phyloP scores from a whole-genome alignment of 2,329 filamentous ascomycete species.

The Monosporascus sp. region DNA sequence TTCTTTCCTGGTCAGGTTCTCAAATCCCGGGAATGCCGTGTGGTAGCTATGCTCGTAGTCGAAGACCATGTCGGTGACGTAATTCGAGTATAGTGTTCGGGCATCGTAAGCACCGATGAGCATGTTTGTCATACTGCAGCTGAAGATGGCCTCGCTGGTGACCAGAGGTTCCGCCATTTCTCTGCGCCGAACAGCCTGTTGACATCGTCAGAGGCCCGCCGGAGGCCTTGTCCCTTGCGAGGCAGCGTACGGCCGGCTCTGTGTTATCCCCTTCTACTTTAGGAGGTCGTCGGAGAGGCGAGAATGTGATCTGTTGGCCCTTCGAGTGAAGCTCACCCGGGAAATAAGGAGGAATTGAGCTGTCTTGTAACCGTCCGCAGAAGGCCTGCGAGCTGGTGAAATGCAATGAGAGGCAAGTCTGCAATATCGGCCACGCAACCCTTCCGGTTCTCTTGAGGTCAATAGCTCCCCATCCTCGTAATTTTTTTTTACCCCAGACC shows the following conservation, averaged over 20 bases:
- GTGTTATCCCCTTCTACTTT: neutral
- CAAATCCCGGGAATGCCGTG: constrained; percentile 15
- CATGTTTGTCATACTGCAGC: constrained; percentile 15
- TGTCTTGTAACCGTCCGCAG: neutral
- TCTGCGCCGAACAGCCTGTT: neutral
- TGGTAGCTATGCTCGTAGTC: constrained; percentile 22
- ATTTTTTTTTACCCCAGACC: too few species aligned
- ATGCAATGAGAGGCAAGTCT: too few species aligned
- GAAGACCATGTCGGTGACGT: constrained; percentile 19
- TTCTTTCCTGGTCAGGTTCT: constrained; percentile 8
- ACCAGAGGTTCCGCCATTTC: constrained; percentile 11
- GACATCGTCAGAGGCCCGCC: neutral
- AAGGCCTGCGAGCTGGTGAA: neutral
- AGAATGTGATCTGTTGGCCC: neutral
- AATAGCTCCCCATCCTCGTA: too few species aligned
- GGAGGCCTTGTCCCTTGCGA: constrained; percentile 3
- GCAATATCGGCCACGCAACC: too few species aligned
- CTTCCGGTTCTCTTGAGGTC: too few species aligned
- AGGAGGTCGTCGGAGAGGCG: neutral
- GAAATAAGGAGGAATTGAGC: neutral
- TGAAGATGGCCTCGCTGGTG: constrained; percentile 17
- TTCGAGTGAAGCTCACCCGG: neutral
- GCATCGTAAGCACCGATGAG: constrained; percentile 17
- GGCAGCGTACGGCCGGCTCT: constrained; percentile 1
- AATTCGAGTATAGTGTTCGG: constrained; percentile 20